Base-by-base conservation (phyloP, 2,329 filamentous ascomycete species). In the Ascochyta clinopodiicola region DNA sequence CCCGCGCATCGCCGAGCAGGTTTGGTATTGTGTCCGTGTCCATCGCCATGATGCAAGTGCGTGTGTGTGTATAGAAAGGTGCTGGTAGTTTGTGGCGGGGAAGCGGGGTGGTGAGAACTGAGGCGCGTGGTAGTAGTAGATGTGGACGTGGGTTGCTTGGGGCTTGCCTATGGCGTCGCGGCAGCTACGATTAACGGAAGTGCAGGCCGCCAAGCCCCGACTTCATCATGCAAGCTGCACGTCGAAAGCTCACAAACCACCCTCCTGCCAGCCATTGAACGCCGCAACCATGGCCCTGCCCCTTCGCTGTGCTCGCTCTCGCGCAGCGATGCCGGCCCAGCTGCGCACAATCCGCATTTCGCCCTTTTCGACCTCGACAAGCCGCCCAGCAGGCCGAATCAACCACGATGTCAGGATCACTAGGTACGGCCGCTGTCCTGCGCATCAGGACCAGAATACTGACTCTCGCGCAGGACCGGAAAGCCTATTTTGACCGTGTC, bases 401-500 rank as follows among this genome's bases (percentile, higher is more conserved):
- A 72, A 86, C 61, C 90, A 92, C 75, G 95, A 99, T 82, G 85
- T 99, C 73, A 83, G 90, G 71, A 96, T 99, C 74, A 96, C 94
- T 60, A 86, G 66, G 66, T 66, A 61, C 38, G 27, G 21, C 48
- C 12, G 32, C 37, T 42, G 43, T 31, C 37, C 51, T 31, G 22
- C 38, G 31, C 17, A 19, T 29, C 8, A 27, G 7, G 7, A 21
- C 24, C 22, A n/a, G 25, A n/a, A 25, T 48, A 51, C 63, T 67
- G 37, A 68, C 47, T 9, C 21, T 8, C 31, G 39, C 15, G 22
- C 38, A 68, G 95, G 71, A 99, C 95, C 55, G 95, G 95, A 78
- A 97, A 96, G 83, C 94, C 95, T 60, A 93, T 98, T 70, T 81
- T 98, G 73, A 89, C 92, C 72, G 83, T 89, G 53, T 87, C 93